Evolutionary conservation across 1,284 basidiomycete species (phyloP).

Genomic region (Hemileia vastatrix): DNA sequence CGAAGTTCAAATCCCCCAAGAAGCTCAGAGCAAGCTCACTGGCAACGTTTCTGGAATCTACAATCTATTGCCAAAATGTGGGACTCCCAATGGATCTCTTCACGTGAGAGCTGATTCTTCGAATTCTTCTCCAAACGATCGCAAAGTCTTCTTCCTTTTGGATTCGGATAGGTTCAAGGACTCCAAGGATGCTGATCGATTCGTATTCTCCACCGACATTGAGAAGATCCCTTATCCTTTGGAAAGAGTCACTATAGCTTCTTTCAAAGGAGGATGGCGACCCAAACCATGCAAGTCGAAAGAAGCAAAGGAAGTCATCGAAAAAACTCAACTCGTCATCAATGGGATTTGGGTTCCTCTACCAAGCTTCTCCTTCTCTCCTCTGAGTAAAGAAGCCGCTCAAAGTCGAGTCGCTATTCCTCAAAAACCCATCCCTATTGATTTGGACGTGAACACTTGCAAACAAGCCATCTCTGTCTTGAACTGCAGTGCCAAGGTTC

Average conservation of each 20-base stretch:
- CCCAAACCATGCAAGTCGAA: conserved; percentile 57
- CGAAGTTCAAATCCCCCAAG: conserved; percentile 53
- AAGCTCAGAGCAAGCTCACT: conserved; percentile 55
- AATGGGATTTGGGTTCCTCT: conserved; percentile 65
- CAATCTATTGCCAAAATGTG: conserved; percentile 68
- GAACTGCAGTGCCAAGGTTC: no score
- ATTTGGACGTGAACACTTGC: conserved; percentile 57
- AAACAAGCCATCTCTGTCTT: conserved; percentile 66
- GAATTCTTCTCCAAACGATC: conserved; percentile 52
- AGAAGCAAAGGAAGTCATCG: conserved; percentile 51
- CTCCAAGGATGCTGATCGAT: conserved; percentile 59
- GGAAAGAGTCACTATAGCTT: conserved; percentile 61
- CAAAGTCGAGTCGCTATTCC: conserved; percentile 52
- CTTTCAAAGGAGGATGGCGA: conserved; percentile 63
- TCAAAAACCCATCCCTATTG: no score
- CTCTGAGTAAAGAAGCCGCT: conserved; percentile 56
- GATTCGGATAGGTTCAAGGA: conserved; percentile 72
- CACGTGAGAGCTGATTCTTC: conserved; percentile 55
- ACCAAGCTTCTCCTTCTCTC: no score
- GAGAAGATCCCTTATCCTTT: conserved; percentile 69
- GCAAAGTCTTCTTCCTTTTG: conserved; percentile 71
- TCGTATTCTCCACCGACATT: conserved; percentile 69
- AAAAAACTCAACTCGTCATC: conserved; percentile 55
- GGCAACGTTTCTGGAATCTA: conserved; percentile 71
- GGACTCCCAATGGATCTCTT: conserved; percentile 72